phyloP scores from a whole-genome alignment of 352 stramenopile genomes.

The Pythium myriotylum region DNA sequence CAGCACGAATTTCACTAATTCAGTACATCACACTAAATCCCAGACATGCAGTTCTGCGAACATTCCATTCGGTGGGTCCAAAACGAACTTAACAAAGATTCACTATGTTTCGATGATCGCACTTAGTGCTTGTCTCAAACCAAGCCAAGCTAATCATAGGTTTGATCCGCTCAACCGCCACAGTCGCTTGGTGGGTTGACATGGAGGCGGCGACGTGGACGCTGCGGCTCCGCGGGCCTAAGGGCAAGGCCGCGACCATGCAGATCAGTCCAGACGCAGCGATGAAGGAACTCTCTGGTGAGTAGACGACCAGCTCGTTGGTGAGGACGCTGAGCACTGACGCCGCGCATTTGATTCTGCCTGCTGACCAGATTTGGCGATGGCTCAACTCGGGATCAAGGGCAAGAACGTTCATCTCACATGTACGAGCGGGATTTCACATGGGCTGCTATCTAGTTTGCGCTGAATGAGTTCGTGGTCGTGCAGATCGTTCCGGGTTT shows the following conservation, averaged over 20 bases:
- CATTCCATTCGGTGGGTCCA: constrained; percentile 10
- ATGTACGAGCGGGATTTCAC: constrained; percentile 36
- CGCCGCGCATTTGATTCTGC: neutral
- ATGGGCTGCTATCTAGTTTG: neutral
- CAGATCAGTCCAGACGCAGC: constrained; percentile 41
- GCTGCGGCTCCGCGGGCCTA: constrained; percentile 62
- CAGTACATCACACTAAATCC: constrained; percentile 9
- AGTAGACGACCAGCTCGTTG: constrained; percentile 4
- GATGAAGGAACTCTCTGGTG: constrained; percentile 57
- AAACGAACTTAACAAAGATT: constrained; percentile 7
- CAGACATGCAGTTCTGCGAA: constrained; percentile 8
- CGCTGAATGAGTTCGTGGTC: constrained; percentile 10
- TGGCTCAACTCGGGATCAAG: constrained; percentile 46
- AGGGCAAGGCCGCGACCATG: constrained; percentile 57
- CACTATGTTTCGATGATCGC: neutral
- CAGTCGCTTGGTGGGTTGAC: constrained; percentile 10
- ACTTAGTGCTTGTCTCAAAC: no score
- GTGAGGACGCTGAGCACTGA: neutral
- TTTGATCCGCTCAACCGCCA: neutral
- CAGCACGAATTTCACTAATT: constrained; percentile 2
- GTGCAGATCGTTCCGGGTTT: constrained; percentile 68
- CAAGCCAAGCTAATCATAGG: constrained; percentile 6
- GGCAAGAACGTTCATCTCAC: constrained; percentile 37
- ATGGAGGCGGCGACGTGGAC: constrained; percentile 48
- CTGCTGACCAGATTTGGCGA: constrained; percentile 40